Base-by-base conservation (phyloP, 345 rosid genomes). In the Dipteronia dyeriana region DNA sequence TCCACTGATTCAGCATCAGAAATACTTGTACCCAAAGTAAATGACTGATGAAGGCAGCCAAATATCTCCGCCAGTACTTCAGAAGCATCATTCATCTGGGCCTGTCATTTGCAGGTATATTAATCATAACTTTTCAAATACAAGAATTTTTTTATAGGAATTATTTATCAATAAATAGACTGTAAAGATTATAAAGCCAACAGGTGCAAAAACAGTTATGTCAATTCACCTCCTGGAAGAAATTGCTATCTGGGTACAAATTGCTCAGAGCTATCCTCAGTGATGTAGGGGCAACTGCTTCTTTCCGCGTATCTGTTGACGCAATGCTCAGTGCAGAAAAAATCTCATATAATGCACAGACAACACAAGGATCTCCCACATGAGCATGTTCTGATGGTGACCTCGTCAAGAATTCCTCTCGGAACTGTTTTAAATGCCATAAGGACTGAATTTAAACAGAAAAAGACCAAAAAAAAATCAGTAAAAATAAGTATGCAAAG, bases 51-150 rank as follows among this genome's bases (percentile, higher is more conserved):
- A 84, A 96, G 98, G 85, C 97, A 94, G 72, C 88, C 91, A 80
- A 96, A 96, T 74, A 96, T 86, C 75, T 90, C 98, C 20, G 75
- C 93, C 84, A 96, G 79, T 61, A 96, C 99, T 92, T 96, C 98
- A 73, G 98, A 92, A 78, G 99, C 98, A 86, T 96, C 99, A 75
- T 96, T 94, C 99, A 96, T 96, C 86, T 96, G 95, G 76, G 88
- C 97, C 98, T 96, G 97, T 67, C 68, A 81, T 81, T 84, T 71
- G 68, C 78, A 22, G 71, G 64, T 13, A 77, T 67, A 57, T 71
- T 71, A 73, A 76, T 60, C 71, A 68, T 19, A 45, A 81, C 19
- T 31, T 76, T 59, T 25, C 54, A 59, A 41, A 3, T 16, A 74
- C 1, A 10, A 23, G 57, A 67, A 71, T 71, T 59, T 34, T 51